Conservation (phyloP, 1,284 basidiomycete species). For the Cryptococcus sp. region DNA sequence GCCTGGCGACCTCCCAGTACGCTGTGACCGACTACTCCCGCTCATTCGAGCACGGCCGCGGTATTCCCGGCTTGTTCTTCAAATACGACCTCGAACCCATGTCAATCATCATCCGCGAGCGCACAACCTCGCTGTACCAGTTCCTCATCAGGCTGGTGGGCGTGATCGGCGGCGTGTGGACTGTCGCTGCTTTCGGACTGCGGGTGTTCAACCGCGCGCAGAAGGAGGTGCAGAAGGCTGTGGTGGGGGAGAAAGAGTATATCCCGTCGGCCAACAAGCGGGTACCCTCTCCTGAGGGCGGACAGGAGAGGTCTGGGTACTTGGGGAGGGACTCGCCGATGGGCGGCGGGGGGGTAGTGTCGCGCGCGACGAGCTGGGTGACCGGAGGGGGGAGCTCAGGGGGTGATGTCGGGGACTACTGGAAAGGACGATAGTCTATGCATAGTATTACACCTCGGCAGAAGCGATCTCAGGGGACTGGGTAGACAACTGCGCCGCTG, state of each 20-base stretch:
- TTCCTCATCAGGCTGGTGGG: slow-evolving; percentile 69
- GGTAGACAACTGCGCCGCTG: slow-evolving; percentile 32
- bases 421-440: slow-evolving; percentile 18
- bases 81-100: slow-evolving; percentile 95
- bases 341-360: not conserved
- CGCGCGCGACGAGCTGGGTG: slow-evolving; percentile 18
- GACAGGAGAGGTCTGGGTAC: slow-evolving; percentile 4
- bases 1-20: slow-evolving; percentile 79
- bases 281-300: slow-evolving; percentile 8
- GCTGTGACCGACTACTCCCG: slow-evolving; percentile 91
- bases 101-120: slow-evolving; percentile 75
- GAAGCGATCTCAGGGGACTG: not conserved
- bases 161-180: slow-evolving; percentile 50
- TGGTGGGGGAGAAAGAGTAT: slow-evolving; percentile 35
- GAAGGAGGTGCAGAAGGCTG: slow-evolving; percentile 36
- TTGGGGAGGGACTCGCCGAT: slow-evolving; percentile 8
- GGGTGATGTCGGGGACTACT: slow-evolving; percentile 10
- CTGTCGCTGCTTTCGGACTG: slow-evolving; percentile 48
- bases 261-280: slow-evolving; percentile 28
- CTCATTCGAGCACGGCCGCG: slow-evolving; percentile 68
- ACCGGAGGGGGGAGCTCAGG: slow-evolving; percentile 1
- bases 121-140: slow-evolving; percentile 75
- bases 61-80: slow-evolving; percentile 92
- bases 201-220: slow-evolving; percentile 48
- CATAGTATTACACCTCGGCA: slow-evolving; percentile 19